phyloP scores from a whole-genome alignment of 2,329 filamentous ascomycete species.

The Penicillium fuscoglaucum region DNA sequence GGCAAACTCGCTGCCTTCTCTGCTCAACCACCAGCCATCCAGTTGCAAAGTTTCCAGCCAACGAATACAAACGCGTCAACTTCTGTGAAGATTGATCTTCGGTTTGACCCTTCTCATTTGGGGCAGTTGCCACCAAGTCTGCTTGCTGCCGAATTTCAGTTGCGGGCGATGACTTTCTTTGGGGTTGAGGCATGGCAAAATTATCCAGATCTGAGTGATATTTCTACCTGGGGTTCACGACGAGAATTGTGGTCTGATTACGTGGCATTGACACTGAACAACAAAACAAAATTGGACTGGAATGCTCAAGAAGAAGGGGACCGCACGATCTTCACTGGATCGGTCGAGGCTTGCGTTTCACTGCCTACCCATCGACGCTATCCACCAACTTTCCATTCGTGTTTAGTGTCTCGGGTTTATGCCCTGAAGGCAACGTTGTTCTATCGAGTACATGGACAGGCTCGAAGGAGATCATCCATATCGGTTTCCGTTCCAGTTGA shows the following conservation, averaged over 20 bases:
- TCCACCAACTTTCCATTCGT: constrained; percentile 19
- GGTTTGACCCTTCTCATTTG: constrained; percentile 3
- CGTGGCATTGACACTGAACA: neutral
- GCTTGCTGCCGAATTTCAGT: constrained; percentile 4
- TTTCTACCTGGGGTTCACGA: constrained; percentile 8
- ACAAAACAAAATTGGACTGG: neutral
- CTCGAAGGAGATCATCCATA: neutral
- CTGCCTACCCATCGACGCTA: constrained; percentile 3
- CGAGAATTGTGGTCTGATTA: constrained; percentile 10
- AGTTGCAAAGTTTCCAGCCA: constrained; percentile 1
- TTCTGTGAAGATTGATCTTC: constrained; percentile 9
- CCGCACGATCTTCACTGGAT: constrained; percentile 3
- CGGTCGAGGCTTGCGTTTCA: neutral
- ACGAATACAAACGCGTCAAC: neutral
- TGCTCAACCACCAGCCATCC: constrained; percentile 9
- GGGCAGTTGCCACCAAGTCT: constrained; percentile 4
- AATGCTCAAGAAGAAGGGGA: neutral
- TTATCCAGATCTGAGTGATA: constrained; percentile 13
- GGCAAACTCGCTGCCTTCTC: constrained; percentile 8
- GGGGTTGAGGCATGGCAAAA: constrained; percentile 13
- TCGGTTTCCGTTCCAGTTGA: constrained; percentile 1
- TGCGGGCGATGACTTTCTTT: constrained; percentile 19
- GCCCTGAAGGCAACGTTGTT: constrained; percentile 8
- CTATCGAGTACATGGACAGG: neutral
- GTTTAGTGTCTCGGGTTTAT: constrained; percentile 20